Evolutionary conservation across 2,329 filamentous ascomycete species (phyloP), one percentile per base, ranked within the genome.

Genomic region (Daldinia sp.): DNA sequence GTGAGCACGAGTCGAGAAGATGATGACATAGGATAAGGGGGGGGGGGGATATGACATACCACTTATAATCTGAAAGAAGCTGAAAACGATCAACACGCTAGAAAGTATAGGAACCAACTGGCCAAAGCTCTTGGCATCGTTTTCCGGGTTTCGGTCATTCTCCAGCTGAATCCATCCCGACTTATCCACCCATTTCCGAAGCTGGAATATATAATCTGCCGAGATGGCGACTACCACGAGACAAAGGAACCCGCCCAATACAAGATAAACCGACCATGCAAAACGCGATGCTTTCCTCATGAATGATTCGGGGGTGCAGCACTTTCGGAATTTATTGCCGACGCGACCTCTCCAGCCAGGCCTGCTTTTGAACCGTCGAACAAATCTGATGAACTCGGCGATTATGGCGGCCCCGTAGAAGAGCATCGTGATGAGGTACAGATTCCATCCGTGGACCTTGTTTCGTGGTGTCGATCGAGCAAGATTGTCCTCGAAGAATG

Each of bases 81-180:
- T 76, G 42, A 80, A 80, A 2, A 80, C 7, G 23, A 77, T 74
- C 66, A 78, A 41, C n/a, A 62, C 69, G 3, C 72, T 78, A 13
- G 77, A 72, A 12, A 77, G 72, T n/a, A 80, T 78, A 39, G 78
- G 78, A 9, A 80, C 77, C 9, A 79, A 73, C 69, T 81, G 79
- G 2, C 78, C 78, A 35, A 80, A 81, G 10, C 73, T 76, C 12
- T 74, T 74, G 0, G 74, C 70, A 51, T 80, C 78, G 44, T 79
- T 74, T 61, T 81, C 79, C 0, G 74, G 72, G 61, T 75, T 78
- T 39, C 53, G 13, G 18, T 67, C 62, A n/a, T 68, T 58, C 6
- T 62, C 65, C 1, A 44, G 33, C 46, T 72, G 6, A 5, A 74
- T 73, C 75, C 67, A 79, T 28, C 68, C 70, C 1, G 75, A 76